Evolutionary conservation across 1,284 basidiomycete genomes (phyloP), one percentile per base, ranked within the genome.

Genomic region (Moesziomyces sp.): DNA sequence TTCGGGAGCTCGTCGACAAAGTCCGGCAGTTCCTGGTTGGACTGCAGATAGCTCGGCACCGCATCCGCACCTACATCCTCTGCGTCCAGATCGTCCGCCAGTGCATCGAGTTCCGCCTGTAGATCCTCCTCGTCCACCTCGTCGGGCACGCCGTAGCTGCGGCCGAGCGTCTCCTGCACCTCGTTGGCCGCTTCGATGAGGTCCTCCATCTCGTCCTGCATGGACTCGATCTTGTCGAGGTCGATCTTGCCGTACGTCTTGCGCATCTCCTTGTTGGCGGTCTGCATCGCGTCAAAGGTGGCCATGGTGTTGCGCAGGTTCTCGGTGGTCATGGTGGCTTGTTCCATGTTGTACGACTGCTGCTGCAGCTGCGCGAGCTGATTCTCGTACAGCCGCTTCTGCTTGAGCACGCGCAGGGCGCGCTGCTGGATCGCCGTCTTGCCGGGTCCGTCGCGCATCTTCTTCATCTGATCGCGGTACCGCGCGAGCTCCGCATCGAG

Each of bases 261-360:
- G 86, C 90, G 90, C 87, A 99, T 90, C 86, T 98, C 94, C 86
- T 97, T 97, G 87, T 98, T 98, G 19, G 97, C 95, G n/a, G 89
- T 85, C 83, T 94, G 90, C 95, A 99, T 98, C 6, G 94, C 97
- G 80, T 97, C 94, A 23, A 99, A 91, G 0, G 97, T 99, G n/a
- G 94, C 96, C 97, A 99, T 99, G n/a, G 97, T 99, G 84, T 98
- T 99, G 70, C 94, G 90, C 77, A 99, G 86, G 85, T 99, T 99
- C 86, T 99, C 97, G 5, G 96, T 98, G 18, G 94, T 92, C 85
- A 99, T 90, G 11, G 92, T 90, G 24, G 96, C 92, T 70, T 93
- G 95, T 86, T 99, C 96, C 93, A 99, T 99, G 86, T 99, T 99
- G 87, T 94, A 99, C 23, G 93, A 91, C 85, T 99, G 97, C 84